Percentiles rank a stretch among this genome's conserved stretches.
phyloP scores from a whole-genome alignment of 2,329 filamentous ascomycete species.

The Epichloe hybrida region DNA sequence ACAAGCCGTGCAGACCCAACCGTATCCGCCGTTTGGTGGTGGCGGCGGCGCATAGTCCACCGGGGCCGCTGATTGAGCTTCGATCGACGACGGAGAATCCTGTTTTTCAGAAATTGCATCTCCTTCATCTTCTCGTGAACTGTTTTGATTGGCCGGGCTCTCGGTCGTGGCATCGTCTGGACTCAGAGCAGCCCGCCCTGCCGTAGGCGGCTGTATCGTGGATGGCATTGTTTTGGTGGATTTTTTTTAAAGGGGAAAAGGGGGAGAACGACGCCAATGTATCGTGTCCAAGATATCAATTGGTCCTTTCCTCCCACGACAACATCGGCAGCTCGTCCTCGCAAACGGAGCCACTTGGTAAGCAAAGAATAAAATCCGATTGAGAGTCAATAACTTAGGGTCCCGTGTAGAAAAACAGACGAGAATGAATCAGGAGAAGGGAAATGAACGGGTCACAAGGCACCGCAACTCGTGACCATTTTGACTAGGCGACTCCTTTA shows the following conservation, averaged over 20 bases:
- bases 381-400: too few species aligned
- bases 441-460: too few species aligned
- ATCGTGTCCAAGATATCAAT: neutral
- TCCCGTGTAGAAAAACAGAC: too few species aligned
- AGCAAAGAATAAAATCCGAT: too few species aligned
- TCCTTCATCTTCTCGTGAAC: neutral
- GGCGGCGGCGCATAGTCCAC: slow-evolving; percentile 10
- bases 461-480: too few species aligned
- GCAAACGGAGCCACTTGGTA: too few species aligned
- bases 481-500: too few species aligned
- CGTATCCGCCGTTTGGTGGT: slow-evolving; percentile 48
- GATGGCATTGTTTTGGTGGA: neutral
- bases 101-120: neutral
- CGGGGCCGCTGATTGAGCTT: neutral
- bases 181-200: neutral
- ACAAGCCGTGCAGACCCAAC: slow-evolving; percentile 28
- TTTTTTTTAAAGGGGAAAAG: too few species aligned
- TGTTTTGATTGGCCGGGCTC: neutral
- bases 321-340: too few species aligned
- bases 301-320: neutral
- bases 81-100: neutral
- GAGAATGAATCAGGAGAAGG: too few species aligned
- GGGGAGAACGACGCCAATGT: neutral
- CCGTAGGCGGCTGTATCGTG: neutral
- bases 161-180: neutral